Evolutionary conservation across 192 early-diverging fungal genomes (phyloP), one percentile per base, ranked within the genome.

Genomic region (Chytriomyces sp.): DNA sequence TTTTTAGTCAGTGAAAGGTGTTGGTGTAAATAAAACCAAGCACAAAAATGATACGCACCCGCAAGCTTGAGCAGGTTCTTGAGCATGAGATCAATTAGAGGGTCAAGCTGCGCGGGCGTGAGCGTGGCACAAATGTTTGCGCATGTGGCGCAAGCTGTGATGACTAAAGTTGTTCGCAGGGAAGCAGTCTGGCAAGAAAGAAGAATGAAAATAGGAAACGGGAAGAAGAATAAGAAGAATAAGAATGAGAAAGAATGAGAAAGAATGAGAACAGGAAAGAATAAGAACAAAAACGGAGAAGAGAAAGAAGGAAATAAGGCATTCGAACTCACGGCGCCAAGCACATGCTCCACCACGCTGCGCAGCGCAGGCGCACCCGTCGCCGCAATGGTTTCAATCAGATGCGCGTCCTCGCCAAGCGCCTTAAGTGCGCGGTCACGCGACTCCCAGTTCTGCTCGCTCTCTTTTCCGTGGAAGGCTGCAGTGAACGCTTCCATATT

Each of bases 401-500:
- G 35, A 69, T 46, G 18, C 13, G 26, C 68, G 49, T 45, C n/a
- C 48, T 53, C 53, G 20, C 82, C 61, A 13, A 84, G 71, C 16
- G 64, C 48, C 59, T 75, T 66, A 9, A 84, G n/a, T 18, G 83
- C 80, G 0, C 24, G 28, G 26, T 84, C 80, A 35, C 80, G 73
- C 0, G 75, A 9, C 43, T 79, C 20, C 83, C 83, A 84, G 59
- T 84, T 84, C 57, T 84, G 72, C 60, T 84, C 83, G 11, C 78
- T 81, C 69, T 84, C 83, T 35, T 69, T 67, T 6, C 77, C 83
- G 26, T 69, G 61, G 24, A 84, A 81, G 10, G 44, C 13, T 0
- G 43, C 45, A 16, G 18, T 20, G 45, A 80, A 80, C 20, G 53
- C 53, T 57, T 13, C 53, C 35, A 35, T 35, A 35, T 35, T 35